phyloP scores from a whole-genome alignment of 1,284 basidiomycete species.

The Moniliophthora roreri region DNA sequence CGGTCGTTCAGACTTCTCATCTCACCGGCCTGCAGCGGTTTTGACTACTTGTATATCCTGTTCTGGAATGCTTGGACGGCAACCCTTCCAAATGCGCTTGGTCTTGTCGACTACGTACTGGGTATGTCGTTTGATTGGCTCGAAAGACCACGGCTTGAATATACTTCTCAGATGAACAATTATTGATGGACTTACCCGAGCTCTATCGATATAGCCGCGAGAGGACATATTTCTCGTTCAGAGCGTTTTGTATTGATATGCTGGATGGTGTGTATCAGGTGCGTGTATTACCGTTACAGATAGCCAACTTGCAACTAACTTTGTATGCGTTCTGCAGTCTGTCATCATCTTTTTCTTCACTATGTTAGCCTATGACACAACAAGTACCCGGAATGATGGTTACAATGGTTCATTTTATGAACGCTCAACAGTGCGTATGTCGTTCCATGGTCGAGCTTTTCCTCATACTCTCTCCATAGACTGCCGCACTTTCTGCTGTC shows the following conservation, averaged over 20 bases:
- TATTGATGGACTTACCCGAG: conserved; percentile 92
- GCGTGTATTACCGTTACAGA: conserved; percentile 20
- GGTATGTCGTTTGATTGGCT: background rate
- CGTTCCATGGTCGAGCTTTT: background rate
- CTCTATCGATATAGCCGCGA: conserved; percentile 83
- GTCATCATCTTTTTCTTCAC: conserved; percentile 88
- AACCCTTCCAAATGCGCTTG: conserved; percentile 93
- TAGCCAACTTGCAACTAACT: conserved; percentile 14
- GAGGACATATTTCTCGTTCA: conserved; percentile 86
- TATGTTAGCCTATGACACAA: conserved; percentile 90
- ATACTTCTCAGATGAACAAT: conserved; percentile 63
- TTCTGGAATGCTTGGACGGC: conserved; percentile 99
- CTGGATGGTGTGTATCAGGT: conserved; percentile 87
- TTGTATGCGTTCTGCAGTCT: conserved; percentile 48
- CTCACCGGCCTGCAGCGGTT: conserved; percentile 51
- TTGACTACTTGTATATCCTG: conserved; percentile 92
- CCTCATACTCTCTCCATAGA: conserved; percentile 36
- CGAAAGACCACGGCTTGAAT: conserved; percentile 1
- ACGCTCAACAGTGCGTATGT: conserved; percentile 70
- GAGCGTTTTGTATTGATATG: conserved; percentile 77
- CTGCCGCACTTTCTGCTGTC: conserved; percentile 86
- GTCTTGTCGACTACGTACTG: conserved; percentile 23
- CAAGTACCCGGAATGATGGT: conserved; percentile 73
- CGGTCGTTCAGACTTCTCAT: conserved; percentile 5
- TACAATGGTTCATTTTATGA: conserved; percentile 82